Conservation (phyloP, 768 basidiomycete genomes). For the Rhodotorula sphaerocarpa region DNA sequence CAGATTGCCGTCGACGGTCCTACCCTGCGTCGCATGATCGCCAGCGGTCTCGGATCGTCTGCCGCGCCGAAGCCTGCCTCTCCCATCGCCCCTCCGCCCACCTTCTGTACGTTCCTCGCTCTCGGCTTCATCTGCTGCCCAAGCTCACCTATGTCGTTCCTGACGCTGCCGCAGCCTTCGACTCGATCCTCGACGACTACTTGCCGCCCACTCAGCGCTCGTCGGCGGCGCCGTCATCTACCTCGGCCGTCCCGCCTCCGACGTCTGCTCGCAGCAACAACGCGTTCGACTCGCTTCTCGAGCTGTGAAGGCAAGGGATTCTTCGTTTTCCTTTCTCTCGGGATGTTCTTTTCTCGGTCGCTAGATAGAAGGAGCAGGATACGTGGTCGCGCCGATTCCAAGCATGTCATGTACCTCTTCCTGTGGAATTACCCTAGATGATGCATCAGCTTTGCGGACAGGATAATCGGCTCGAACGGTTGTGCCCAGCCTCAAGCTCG, state of each 20-base stretch:
- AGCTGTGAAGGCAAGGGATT: neutral
- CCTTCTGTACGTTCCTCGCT: neutral
- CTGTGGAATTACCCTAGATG: too few species aligned
- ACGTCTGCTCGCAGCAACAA: constrained; percentile 1
- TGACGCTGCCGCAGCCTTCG: constrained; percentile 23
- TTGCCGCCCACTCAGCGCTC: constrained; percentile 18
- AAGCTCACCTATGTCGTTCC: neutral
- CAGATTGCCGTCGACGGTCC: constrained; percentile 28
- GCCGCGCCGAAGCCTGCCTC: constrained; percentile 3
- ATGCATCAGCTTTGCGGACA: too few species aligned
- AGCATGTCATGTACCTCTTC: too few species aligned
- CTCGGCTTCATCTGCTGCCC: neutral
- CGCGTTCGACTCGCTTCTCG: constrained; percentile 22
- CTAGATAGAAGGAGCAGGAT: too few species aligned
- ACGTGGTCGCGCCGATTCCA: too few species aligned
- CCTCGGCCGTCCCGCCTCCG: neutral
- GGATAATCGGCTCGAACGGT: too few species aligned
- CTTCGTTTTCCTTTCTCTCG: neutral
- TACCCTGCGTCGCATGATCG: constrained; percentile 16
- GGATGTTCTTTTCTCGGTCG: constrained; percentile 1
- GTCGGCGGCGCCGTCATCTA: neutral
- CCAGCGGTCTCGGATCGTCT: constrained; percentile 15
- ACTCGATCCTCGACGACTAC: constrained; percentile 34
- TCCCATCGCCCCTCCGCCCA: neutral
- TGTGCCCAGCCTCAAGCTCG: too few species aligned